A percentile compares a stretch with the other conserved stretches of the same genome.
These are phyloP conservation scores for Jatropha curcas DNA, from an alignment of 345 rosid species.

Conservation along the genomic window DNA sequence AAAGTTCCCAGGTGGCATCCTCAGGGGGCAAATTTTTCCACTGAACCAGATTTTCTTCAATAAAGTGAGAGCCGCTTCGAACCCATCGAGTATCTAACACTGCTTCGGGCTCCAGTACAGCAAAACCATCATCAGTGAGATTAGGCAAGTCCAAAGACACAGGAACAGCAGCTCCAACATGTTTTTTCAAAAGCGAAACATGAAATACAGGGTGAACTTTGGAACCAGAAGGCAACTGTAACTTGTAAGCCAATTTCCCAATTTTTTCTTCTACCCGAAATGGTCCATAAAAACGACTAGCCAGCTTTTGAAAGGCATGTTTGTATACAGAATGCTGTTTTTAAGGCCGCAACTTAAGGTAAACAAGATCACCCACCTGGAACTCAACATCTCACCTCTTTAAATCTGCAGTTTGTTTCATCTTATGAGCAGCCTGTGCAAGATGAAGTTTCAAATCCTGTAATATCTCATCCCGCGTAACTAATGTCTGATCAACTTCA, in stretches of 20 bases:
- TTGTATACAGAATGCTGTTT: no score
- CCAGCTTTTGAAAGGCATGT: neutral
- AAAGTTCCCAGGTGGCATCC: neutral
- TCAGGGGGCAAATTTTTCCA: neutral
- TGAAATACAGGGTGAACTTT: neutral
- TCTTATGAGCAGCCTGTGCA: no score
- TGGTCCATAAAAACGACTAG: no score
- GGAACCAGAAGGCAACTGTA: neutral
- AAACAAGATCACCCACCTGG: no score
- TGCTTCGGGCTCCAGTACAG: rapidly evolving
- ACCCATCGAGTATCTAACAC: neutral
- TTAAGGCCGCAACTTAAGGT: no score
- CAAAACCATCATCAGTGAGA: rapidly evolving
- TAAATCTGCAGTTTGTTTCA: no score
- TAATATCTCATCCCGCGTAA: no score
- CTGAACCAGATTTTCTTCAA: neutral
- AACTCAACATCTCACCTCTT: no score
- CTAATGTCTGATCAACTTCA: no score
- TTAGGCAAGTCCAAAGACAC: neutral
- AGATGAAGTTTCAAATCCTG: no score
- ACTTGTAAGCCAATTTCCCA: neutral
- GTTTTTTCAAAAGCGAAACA: neutral
- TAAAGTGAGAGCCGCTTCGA: neutral
- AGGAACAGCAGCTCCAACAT: neutral
- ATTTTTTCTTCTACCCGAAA: no score